Evolutionary conservation across 495 filamentous ascomycete genomes (phyloP).

Genomic region (Tuber calosporum): DNA sequence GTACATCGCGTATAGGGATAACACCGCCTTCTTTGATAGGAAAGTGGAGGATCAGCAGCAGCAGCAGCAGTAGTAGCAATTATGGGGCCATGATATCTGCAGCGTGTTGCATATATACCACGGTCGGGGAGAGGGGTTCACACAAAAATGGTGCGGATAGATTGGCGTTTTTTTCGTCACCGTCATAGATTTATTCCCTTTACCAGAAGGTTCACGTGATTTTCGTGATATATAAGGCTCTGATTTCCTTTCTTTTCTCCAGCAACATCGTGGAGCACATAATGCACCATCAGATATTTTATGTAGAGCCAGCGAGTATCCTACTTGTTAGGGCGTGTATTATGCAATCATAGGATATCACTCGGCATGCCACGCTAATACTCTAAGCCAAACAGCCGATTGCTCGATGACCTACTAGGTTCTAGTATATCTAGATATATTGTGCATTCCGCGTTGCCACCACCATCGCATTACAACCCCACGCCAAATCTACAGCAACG

Average conservation of each 20-base stretch:
- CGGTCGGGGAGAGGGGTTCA: neutral
- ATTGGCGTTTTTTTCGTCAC: neutral
- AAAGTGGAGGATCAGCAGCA: constrained; percentile 35
- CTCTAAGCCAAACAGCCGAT: neutral
- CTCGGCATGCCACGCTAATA: neutral
- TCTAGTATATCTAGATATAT: neutral
- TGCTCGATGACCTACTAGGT: neutral
- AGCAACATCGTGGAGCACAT: neutral
- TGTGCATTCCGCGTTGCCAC: neutral
- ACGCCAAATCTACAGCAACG: constrained; percentile 8
- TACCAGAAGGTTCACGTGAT: neutral
- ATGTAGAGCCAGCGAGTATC: neutral
- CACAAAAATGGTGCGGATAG: neutral
- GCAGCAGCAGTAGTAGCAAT: constrained; percentile 1
- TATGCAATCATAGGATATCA: neutral
- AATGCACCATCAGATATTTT: neutral
- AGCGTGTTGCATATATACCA: neutral
- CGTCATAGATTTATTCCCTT: neutral
- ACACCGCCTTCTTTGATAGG: constrained; percentile 65
- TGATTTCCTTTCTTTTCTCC: neutral
- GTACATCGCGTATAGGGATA: constrained; percentile 85
- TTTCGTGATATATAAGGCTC: neutral
- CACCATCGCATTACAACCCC: neutral
- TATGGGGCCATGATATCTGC: neutral
- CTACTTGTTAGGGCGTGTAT: neutral